Conservation (phyloP, 352 stramenopile species). For the Globisporangium iwayamae region DNA sequence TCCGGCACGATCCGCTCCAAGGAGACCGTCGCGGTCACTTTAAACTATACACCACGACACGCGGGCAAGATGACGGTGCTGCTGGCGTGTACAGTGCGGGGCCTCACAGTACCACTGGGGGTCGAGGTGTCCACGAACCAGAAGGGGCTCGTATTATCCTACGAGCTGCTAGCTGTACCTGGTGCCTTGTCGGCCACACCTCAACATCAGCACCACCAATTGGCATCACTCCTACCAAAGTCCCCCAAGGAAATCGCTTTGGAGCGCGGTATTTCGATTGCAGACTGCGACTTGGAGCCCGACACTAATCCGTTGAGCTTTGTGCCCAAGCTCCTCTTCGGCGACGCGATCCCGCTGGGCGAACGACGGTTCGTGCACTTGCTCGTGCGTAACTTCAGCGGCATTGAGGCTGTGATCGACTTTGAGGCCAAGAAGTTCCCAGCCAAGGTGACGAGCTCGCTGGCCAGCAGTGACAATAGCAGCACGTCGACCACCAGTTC, state of each 20-base stretch:
- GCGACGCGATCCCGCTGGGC: constrained; percentile 54
- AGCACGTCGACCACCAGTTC: not conserved
- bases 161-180: constrained; percentile 41
- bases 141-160: constrained; percentile 76
- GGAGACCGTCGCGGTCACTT: constrained; percentile 37
- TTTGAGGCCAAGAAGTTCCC: constrained; percentile 61
- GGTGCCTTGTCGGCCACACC: not conserved
- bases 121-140: constrained; percentile 63
- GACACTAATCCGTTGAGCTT: constrained; percentile 30
- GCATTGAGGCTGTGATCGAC: constrained; percentile 60
- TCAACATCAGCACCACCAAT: not conserved
- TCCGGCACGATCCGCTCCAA: constrained; percentile 59
- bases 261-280: constrained; percentile 33
- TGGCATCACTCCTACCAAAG: constrained; percentile 17
- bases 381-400: constrained; percentile 75
- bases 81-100: constrained; percentile 60
- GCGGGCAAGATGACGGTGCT: constrained; percentile 47
- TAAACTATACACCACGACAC: constrained; percentile 62
- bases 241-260: constrained; percentile 37
- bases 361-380: constrained; percentile 44
- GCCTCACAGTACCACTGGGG: constrained; percentile 51
- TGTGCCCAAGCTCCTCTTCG: constrained; percentile 59
- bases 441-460: constrained; percentile 1
- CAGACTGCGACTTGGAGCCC: constrained; percentile 46
- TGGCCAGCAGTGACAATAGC: not conserved